Evolutionary conservation across 2,329 filamentous ascomycete genomes (phyloP), one percentile per base, ranked within the genome.

Genomic region (Colletotrichum coccodes): DNA sequence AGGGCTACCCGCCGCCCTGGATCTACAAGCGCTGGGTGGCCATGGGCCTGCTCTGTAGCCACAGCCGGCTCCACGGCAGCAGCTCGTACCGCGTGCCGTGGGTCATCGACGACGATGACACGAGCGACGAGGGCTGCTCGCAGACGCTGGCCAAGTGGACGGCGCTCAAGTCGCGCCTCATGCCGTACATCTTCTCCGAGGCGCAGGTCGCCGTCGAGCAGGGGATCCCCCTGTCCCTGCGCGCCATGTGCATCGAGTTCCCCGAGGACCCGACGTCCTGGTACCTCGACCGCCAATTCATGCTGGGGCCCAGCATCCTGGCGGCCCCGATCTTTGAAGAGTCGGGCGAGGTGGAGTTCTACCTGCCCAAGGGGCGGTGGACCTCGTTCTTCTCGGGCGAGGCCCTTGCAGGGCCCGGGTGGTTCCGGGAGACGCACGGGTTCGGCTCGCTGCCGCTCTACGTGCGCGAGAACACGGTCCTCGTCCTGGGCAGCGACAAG

Each of bases 1-100:
- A 94, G 75, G 91, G 91, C 3, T 86, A 80, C 4, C 91, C 91
- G 4, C 85, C 84, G 2, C 89, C 88, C 0, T 90, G 89, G 81
- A 87, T 94, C 73, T 94, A 94, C 79, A 94, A 93, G 80, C 88
- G 91, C 56, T 94, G 91, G 91, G 90, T 93, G 6, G 90, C 90
- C n/a, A 92, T 93, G 77, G 91, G 91, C 0, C 83, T 93, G 1
- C 80, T 94, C 46, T 92, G 90, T 72, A 89, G 87, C 11, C 91
- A 94, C 77, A 92, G 89, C 42, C 86, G 91, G 16, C 84, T 94
- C 12, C 91, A 94, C 76, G 91, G 91, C 3, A 91, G 88, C 58
- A 87, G 84, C 69, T 91, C 89, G 4, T 94, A 92, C 79, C 89
- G 91, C 21, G 91, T 93, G n/a, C 91, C 91, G 3, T 94, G 91